Conservation (phyloP, 2,329 filamentous ascomycete species). For the Biscogniauxia mediterranea region DNA sequence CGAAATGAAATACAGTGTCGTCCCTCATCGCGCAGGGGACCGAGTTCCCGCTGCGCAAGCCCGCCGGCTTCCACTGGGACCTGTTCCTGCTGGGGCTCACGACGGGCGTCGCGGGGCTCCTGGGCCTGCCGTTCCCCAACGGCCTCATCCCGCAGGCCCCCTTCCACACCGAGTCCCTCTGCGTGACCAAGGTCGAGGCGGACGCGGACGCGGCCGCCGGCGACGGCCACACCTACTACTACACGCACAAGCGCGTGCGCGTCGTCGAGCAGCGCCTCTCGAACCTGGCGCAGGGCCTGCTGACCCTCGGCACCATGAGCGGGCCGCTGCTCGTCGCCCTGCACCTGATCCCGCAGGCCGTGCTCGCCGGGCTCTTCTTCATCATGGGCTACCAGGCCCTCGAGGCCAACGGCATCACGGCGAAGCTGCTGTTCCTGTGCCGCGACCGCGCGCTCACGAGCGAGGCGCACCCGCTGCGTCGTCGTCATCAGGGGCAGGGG, state of each 20-base stretch:
- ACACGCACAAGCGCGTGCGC: slow-evolving; percentile 51
- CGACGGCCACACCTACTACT: no score
- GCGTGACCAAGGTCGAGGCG: slow-evolving; percentile 61
- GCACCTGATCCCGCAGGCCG: slow-evolving; percentile 75
- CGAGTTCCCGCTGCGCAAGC: slow-evolving; percentile 77
- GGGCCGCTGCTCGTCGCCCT: slow-evolving; percentile 71
- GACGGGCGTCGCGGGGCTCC: slow-evolving; percentile 70
- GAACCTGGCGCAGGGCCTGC: slow-evolving; percentile 73
- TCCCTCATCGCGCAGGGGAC: slow-evolving; percentile 81
- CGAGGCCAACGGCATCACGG: slow-evolving; percentile 72
- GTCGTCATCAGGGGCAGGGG: no score
- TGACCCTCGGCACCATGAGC: slow-evolving; percentile 77
- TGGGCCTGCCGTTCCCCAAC: slow-evolving; percentile 79
- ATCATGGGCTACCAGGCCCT: slow-evolving; percentile 81
- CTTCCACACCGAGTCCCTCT: slow-evolving; percentile 77
- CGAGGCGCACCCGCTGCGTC: slow-evolving; percentile 55
- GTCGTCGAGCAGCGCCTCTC: slow-evolving; percentile 78
- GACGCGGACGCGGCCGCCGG: slow-evolving; percentile 51
- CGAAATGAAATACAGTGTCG: slow-evolving; percentile 53
- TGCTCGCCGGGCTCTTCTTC: slow-evolving; percentile 79
- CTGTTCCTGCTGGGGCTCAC: slow-evolving; percentile 77
- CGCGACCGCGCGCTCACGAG: slow-evolving; percentile 64
- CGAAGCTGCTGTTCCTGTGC: slow-evolving; percentile 68
- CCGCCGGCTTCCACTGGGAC: slow-evolving; percentile 84
- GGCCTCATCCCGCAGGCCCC: slow-evolving; percentile 81